Conservation (phyloP, 495 filamentous ascomycete species). For the Haplographium delicatum region DNA sequence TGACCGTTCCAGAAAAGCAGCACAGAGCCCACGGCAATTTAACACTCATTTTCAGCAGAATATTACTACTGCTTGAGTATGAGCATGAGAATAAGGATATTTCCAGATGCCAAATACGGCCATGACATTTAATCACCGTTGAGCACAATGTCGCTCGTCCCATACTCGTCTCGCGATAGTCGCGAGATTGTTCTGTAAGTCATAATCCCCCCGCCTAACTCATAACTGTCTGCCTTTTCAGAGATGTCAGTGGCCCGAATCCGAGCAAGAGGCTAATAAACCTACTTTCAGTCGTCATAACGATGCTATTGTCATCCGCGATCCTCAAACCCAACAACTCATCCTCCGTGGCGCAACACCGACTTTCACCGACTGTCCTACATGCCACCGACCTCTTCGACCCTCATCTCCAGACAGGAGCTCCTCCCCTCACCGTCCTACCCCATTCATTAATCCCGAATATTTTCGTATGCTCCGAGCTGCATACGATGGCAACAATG, state of each 20-base stretch:
- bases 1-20: too few species aligned
- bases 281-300: conserved; percentile 69
- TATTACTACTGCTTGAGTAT: neutral
- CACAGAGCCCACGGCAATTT: too few species aligned
- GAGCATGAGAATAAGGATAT: neutral
- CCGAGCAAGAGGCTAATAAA: conserved; percentile 5
- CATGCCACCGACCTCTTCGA: conserved; percentile 77
- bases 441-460: conserved; percentile 69
- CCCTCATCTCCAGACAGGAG: conserved; percentile 44
- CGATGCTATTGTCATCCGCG: conserved; percentile 85
- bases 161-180: conserved; percentile 55
- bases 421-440: conserved; percentile 31
- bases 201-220: conserved; percentile 20
- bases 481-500: conserved; percentile 24
- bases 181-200: conserved; percentile 62
- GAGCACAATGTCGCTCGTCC: conserved; percentile 53
- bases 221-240: conserved; percentile 5
- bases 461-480: conserved; percentile 89
- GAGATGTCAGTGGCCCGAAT: too few species aligned
- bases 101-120: neutral
- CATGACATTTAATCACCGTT: neutral
- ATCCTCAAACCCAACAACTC: conserved; percentile 77
- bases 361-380: conserved; percentile 46
- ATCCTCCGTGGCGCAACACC: conserved; percentile 59
- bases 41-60: too few species aligned